Conservation (phyloP, 2,329 filamentous ascomycete genomes). For the Corynespora cassiicola region DNA sequence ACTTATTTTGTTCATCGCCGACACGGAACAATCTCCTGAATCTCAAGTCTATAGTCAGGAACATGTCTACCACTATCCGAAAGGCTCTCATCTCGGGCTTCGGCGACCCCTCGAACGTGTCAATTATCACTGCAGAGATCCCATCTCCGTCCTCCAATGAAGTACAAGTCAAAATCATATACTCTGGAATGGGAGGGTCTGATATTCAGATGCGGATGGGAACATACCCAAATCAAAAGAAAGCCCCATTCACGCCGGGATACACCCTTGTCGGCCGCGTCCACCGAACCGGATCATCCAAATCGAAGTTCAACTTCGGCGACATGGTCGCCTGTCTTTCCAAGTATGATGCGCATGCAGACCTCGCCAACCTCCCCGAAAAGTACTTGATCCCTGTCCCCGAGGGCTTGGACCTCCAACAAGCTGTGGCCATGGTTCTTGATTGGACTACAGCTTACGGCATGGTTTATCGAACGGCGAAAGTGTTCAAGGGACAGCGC, state of each 20-base stretch:
- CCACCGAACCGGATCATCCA: slow-evolving; percentile 45
- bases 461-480: slow-evolving; percentile 40
- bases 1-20: too few species aligned
- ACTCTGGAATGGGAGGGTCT: slow-evolving; percentile 56
- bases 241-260: slow-evolving; percentile 57
- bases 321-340: slow-evolving; percentile 36
- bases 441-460: slow-evolving; percentile 54
- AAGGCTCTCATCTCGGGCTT: slow-evolving; percentile 55
- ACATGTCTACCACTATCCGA: slow-evolving; percentile 45
- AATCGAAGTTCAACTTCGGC: slow-evolving; percentile 28
- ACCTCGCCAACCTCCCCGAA: slow-evolving; percentile 55
- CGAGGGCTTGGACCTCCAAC: slow-evolving; percentile 47
- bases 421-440: slow-evolving; percentile 50
- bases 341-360: slow-evolving; percentile 46
- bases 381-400: slow-evolving; percentile 55
- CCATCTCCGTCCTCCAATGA: slow-evolving; percentile 50
- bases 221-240: slow-evolving; percentile 54
- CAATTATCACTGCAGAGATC: slow-evolving; percentile 42
- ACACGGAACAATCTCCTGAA: too few species aligned
- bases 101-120: slow-evolving; percentile 50
- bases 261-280: slow-evolving; percentile 58
- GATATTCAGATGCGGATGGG: slow-evolving; percentile 60
- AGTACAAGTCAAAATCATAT: slow-evolving; percentile 57
- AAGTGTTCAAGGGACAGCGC: slow-evolving; percentile 51
- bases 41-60: too few species aligned